Conservation (phyloP, 106 monocot species). For the Dactylorhiza incarnata region DNA sequence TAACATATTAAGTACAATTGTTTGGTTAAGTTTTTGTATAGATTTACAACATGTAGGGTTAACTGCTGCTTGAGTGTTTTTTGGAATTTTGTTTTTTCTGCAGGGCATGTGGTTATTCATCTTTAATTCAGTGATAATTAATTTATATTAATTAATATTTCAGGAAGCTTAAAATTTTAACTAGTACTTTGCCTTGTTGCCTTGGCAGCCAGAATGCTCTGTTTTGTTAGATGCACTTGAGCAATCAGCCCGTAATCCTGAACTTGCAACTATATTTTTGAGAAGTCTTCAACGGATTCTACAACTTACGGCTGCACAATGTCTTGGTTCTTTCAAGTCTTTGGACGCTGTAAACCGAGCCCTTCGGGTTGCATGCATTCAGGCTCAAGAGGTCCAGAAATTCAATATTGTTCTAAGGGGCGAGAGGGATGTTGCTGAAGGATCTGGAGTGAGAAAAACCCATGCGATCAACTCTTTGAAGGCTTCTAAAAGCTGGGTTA, state of each 20-base stretch:
- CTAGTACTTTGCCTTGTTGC: slow-evolving; percentile 9
- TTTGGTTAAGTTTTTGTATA: slow-evolving; percentile 1
- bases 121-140: neutral
- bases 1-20: neutral
- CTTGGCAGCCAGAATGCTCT: slow-evolving; percentile 89
- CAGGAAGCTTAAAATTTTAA: neutral
- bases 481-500: slow-evolving; percentile 20
- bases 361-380: slow-evolving; percentile 77
- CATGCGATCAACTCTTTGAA: slow-evolving; percentile 10
- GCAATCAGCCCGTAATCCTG: slow-evolving; percentile 61
- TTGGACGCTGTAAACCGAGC: slow-evolving; percentile 57
- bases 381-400: slow-evolving; percentile 54
- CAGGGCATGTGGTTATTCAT: neutral
- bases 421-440: slow-evolving; percentile 16
- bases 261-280: slow-evolving; percentile 56
- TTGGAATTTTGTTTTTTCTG: neutral
- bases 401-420: slow-evolving; percentile 1
- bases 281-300: slow-evolving; percentile 68
- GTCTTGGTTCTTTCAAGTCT: slow-evolving; percentile 55
- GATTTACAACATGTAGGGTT: neutral
- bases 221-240: slow-evolving; percentile 67
- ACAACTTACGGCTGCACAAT: slow-evolving; percentile 59
- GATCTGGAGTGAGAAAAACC: slow-evolving; percentile 2
- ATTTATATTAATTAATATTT: neutral
- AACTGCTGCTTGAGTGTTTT: neutral